Evolutionary conservation across 306 rosid species (phyloP), one percentile per base, ranked within the genome.

Genomic region (Fragaria vesca): DNA sequence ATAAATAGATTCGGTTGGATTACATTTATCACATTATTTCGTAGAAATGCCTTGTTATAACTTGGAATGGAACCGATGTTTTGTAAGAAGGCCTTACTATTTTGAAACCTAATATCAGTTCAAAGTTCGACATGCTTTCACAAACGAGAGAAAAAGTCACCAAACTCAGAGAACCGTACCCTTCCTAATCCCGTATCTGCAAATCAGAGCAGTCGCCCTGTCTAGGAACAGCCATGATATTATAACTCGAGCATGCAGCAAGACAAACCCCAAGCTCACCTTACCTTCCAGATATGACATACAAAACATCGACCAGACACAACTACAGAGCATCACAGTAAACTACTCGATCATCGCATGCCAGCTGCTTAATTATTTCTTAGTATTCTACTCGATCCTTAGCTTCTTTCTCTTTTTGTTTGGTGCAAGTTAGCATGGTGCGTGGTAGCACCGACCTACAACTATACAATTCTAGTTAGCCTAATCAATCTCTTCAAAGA

Each of bases 401-500:
- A 32, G 36, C 13, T 57, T 9, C 15, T 57, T 57, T 57, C 62
- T 21, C 30, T n/a, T n/a, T 9, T 6, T 17, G 8, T 51, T 6
- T 24, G 34, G 17, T 58, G 30, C 5, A 10, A 11, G 66, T 60
- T 60, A 6, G 66, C 3, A 6, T 32, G 43, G 43, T 17, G 68
- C 68, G 0, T 5, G 12, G 43, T 34, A 42, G 68, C 69, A 63
- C 69, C 61, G 38, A 51, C 65, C 63, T 47, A 66, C 50, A 63
- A 52, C 69, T 67, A 66, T 67, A 66, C 68, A 72, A 21, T 51
- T 71, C 74, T 21, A 62, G 40, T 12, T 30, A 51, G 50, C 42
- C 75, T 79, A 57, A 71, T 76, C 51, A 66, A 79, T 76, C 79
- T 82, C 79, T 84, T 71, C 77, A 73, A 83, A 76, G 75, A 57